These are phyloP conservation scores for Pterocarpus santalinus DNA, from an alignment of 306 rosid genomes.

Conservation along the genomic window DNA sequence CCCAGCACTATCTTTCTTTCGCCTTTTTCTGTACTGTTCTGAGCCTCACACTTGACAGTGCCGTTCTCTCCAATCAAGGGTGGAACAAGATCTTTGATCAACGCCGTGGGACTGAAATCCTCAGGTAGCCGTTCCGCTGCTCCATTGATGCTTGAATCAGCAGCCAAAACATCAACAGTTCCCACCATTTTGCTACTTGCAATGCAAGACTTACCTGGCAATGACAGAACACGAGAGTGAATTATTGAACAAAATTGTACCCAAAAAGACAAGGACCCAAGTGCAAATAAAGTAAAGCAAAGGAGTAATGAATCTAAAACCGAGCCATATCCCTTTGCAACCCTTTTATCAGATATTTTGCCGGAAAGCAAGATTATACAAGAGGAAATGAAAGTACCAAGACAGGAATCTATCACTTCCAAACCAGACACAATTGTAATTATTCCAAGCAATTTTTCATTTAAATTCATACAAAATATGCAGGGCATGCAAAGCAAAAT, in stretches of 20 bases:
- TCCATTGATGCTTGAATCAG: slow-evolving; percentile 8
- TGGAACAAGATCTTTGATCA: slow-evolving; percentile 37
- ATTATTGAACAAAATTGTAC: not conserved
- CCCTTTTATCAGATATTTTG: no score
- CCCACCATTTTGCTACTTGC: slow-evolving; percentile 33
- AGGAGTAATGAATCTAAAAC: no score
- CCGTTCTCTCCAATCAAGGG: slow-evolving; percentile 28
- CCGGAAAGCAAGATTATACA: not conserved
- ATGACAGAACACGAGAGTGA: not conserved
- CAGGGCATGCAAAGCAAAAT: no score
- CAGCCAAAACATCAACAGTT: slow-evolving; percentile 20
- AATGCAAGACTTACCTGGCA: slow-evolving; percentile 10
- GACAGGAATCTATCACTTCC: no score
- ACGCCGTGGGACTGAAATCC: slow-evolving; percentile 34
- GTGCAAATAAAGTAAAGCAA: not conserved
- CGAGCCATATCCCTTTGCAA: no score
- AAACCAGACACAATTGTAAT: no score
- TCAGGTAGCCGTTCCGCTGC: slow-evolving; percentile 35
- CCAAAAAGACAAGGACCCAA: not conserved
- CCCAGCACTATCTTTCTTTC: slow-evolving; percentile 71
- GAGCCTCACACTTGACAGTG: not conserved
- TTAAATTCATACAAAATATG: no score
- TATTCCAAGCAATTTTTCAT: no score
- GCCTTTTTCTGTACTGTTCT: not conserved
- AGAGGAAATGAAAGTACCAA: no score